Conservation (phyloP, 176 grass and related monocot genomes). For the Triticum aestivum region IWGSC_CS_RefSeq_v2.1 NC_057814.1:640316969-640317468, state of each 20-base stretch:
- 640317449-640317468: neutral
- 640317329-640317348: neutral
- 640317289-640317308: neutral
- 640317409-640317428: neutral
- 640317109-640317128: neutral
- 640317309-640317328: neutral
- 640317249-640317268: neutral
- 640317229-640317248: neutral
- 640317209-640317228: neutral
- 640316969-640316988: neutral
- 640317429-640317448: neutral
- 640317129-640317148: neutral
- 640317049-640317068: neutral
- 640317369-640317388: neutral
- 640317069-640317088: neutral
- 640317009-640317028: neutral
- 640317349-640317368: neutral
- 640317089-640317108: neutral
- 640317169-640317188: too few relatives aligned
- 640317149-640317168: too few relatives aligned
- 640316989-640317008: neutral
- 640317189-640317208: neutral
- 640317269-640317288: neutral
- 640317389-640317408: neutral
- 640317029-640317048: slow-evolving; percentile 1